Conservation (phyloP, 176 grass and related monocot genomes). For the Triticum dicoccoides region DNA sequence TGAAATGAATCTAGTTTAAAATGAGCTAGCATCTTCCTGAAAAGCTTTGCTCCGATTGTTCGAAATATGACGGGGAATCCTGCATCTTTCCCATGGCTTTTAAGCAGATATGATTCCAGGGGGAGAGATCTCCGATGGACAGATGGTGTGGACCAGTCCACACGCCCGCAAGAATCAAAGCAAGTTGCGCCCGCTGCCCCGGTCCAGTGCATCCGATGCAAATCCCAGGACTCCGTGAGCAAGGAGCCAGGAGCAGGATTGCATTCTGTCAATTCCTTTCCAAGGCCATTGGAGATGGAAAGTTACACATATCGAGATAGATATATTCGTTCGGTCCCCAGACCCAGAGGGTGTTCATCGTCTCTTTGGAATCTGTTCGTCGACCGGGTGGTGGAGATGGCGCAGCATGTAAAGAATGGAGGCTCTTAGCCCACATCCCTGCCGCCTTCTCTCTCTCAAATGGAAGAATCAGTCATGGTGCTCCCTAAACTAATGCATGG, state of each 20-base stretch:
- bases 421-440: conserved; percentile 30
- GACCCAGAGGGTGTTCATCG: neutral
- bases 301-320: neutral
- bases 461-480: neutral
- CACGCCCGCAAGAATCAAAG: conserved; percentile 23
- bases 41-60: conserved; percentile 21
- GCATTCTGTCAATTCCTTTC: conserved; percentile 36
- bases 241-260: conserved; percentile 33
- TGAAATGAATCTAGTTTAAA: neutral
- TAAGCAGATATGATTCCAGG: conserved; percentile 45
- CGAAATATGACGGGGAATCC: conserved; percentile 49
- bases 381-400: neutral
- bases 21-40: conserved; percentile 27
- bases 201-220: conserved; percentile 17
- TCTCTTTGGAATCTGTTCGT: conserved; percentile 28
- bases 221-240: conserved; percentile 22
- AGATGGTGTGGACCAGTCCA: neutral
- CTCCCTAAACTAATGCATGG: neutral
- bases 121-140: conserved; percentile 29
- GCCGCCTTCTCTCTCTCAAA: neutral
- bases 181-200: conserved; percentile 29
- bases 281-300: conserved; percentile 51
- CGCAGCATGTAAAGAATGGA: conserved; percentile 22
- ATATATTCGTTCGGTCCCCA: conserved; percentile 44
- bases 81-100: conserved; percentile 31